Evolutionary conservation across 1,139 yeast species (phyloP), one percentile per base, ranked within the genome.

Genomic region (Groenewaldozyma auringiensis): DNA sequence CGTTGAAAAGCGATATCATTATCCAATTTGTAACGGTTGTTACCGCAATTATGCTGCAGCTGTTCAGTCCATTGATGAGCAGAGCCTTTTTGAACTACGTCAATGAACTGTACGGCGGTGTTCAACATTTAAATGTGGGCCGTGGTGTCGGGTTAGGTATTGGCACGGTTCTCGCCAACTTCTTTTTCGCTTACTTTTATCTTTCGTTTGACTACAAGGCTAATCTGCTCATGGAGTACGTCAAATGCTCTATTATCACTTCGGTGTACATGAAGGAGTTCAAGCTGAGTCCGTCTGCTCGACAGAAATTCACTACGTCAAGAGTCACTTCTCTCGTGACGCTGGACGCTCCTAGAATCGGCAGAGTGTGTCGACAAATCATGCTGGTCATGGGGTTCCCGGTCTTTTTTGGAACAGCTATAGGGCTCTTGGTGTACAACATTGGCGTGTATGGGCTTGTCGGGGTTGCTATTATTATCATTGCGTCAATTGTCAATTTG

Each of bases 371-470:
- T 3, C 25, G 50, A 4, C 42, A 40, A 37, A 37, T 45, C 14
- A 29, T 41, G 16, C 27, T 45, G 37, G 48, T 45, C 20, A 70
- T 76, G 21, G 68, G 79, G 50, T 81, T 83, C 0, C 62, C 79
- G n/a, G 76, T 83, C 1, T 32, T 42, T 20, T 63, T 81, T 14
- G 72, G 68, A 14, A 71, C 79, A 42, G 72, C 83, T 22, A 73
- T 81, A 48, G 82, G 76, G 1, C 65, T 83, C 33, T 69, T 83
- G 47, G 67, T 79, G 39, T 71, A 75, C 47, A 81, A 82, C 54
- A 70, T 83, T 44, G 88, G 89, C 33, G 80, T 75, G 6, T 67
- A 83, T 0, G 74, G 87, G 0, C 64, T 83, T 41, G 81, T 73
- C 20, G 85, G 84, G 44, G 62, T 64, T 37, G 80, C 66, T 2